These are phyloP conservation scores for Microbotryomycetes sp. DNA, from an alignment of 1,284 basidiomycete genomes.

Conservation along the genomic window DNA sequence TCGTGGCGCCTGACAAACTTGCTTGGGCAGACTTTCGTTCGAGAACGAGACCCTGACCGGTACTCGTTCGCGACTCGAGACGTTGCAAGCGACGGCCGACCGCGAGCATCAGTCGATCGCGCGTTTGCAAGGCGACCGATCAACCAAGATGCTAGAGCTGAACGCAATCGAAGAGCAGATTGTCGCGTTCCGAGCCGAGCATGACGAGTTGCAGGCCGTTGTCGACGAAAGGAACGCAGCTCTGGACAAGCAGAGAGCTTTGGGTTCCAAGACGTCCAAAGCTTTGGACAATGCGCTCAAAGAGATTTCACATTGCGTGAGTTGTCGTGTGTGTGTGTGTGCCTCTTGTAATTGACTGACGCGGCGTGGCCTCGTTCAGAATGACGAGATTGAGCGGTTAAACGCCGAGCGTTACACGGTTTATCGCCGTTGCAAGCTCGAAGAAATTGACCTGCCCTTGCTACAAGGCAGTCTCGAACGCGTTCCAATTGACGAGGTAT, in stretches of 20 bases:
- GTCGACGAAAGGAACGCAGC: conserved; percentile 60
- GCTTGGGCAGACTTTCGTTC: conserved; percentile 57
- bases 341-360: no score
- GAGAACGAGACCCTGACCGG: conserved; percentile 63
- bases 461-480: conserved; percentile 66
- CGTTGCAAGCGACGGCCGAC: conserved; percentile 30
- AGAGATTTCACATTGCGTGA: conserved; percentile 72
- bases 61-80: conserved; percentile 57
- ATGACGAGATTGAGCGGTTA: conserved; percentile 86
- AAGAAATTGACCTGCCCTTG: conserved; percentile 82
- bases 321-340: conserved; percentile 31
- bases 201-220: conserved; percentile 12
- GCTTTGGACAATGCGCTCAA: conserved; percentile 78
- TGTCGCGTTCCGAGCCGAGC: conserved; percentile 48
- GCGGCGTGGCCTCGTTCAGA: conserved; percentile 51
- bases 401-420: conserved; percentile 76
- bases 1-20: neutral
- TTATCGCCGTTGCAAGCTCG: conserved; percentile 86
- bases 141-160: conserved; percentile 14
- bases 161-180: conserved; percentile 38
- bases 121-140: conserved; percentile 13
- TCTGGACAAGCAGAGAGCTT: conserved; percentile 70
- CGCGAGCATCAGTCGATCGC: conserved; percentile 13
- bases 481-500: conserved; percentile 89
- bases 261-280: conserved; percentile 60